Evolutionary conservation across 78 protist species (phyloP).

Genomic region (Cavenderia fasciculata): DNA sequence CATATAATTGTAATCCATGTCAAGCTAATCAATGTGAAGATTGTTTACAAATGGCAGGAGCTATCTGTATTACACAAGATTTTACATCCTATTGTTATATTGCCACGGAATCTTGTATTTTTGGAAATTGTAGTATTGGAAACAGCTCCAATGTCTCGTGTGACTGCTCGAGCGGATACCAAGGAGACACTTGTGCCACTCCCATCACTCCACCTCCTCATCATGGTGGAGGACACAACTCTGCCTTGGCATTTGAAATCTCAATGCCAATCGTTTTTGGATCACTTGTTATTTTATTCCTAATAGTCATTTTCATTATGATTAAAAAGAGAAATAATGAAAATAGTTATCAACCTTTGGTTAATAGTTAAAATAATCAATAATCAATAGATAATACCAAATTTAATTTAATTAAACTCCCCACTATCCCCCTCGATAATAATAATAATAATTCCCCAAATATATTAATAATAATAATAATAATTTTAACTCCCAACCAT

Average conservation of each 20-base stretch:
- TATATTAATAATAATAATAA: too few species aligned
- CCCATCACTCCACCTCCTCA: background rate
- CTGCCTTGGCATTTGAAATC: background rate
- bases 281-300: background rate
- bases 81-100: background rate
- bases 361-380: too few species aligned
- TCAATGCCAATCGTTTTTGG: slow-evolving; percentile 42
- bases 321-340: slow-evolving; percentile 18
- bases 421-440: too few species aligned
- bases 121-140: background rate
- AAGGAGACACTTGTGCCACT: background rate
- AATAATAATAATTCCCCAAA: too few species aligned
- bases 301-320: background rate
- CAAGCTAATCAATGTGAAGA: background rate
- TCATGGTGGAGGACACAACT: background rate
- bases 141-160: background rate
- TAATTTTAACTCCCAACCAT: too few species aligned
- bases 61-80: background rate
- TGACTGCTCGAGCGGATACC: background rate
- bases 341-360: background rate
- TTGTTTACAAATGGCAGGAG: background rate
- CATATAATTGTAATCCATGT: slow-evolving; percentile 9
- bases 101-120: too few species aligned
- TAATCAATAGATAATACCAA: too few species aligned
- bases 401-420: too few species aligned